Conservation (phyloP, 139 green algal species). For the Limnomonas spitsbergensis region DNA sequence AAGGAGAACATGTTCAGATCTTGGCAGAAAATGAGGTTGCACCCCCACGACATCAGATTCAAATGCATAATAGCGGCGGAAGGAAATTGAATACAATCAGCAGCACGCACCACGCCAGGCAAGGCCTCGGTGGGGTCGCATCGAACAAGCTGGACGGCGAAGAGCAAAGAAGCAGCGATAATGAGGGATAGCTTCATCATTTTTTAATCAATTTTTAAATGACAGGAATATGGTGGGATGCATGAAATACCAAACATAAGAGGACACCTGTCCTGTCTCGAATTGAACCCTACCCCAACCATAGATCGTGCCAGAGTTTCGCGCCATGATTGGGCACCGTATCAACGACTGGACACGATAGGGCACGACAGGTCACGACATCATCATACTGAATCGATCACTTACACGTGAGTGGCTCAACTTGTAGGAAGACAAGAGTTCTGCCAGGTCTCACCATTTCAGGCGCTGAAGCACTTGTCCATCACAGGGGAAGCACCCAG, state of each 20-base stretch:
- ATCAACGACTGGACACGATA: too few species aligned
- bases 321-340: too few species aligned
- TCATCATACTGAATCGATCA: too few species aligned
- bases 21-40: not conserved
- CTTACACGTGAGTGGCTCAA: too few species aligned
- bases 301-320: too few species aligned
- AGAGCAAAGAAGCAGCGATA: not conserved
- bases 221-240: too few species aligned
- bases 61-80: not conserved
- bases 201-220: not conserved
- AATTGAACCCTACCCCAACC: too few species aligned
- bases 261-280: not conserved
- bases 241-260: not conserved
- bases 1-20: not conserved
- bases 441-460: too few species aligned
- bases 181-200: not conserved
- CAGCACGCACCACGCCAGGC: not conserved
- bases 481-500: too few species aligned
- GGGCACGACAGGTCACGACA: too few species aligned
- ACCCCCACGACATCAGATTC: not conserved
- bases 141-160: not conserved
- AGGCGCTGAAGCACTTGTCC: too few species aligned
- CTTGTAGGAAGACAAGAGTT: too few species aligned
- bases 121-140: not conserved
- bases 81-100: not conserved